phyloP scores from a whole-genome alignment of 2,329 filamentous ascomycete species.

The Alternaria atra region DNA sequence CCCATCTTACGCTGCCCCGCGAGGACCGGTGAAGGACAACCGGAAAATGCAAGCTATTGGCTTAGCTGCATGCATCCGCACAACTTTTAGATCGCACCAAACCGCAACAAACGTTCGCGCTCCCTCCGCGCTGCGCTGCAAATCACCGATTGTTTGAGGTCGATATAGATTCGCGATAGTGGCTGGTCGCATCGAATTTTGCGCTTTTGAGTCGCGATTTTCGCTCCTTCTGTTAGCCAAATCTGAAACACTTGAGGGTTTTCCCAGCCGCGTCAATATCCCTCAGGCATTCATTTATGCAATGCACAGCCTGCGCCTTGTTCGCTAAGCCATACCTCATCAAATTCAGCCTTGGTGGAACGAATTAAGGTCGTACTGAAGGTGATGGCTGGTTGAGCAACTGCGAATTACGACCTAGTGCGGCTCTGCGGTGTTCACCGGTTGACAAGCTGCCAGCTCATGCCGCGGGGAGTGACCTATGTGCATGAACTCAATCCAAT shows the following conservation, averaged over 20 bases:
- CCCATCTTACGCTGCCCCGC: conserved; percentile 46
- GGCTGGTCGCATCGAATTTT: conserved; percentile 14
- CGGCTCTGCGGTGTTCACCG: conserved; percentile 49
- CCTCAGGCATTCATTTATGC: conserved; percentile 35
- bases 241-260: conserved; percentile 7
- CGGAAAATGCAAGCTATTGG: conserved; percentile 44
- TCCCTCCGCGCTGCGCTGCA: conserved; percentile 21
- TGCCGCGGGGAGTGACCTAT: conserved; percentile 26
- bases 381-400: conserved; percentile 20
- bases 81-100: conserved; percentile 43
- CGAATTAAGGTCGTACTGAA: conserved; percentile 29
- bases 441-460: conserved; percentile 31
- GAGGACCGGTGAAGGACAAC: conserved; percentile 47
- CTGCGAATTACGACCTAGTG: conserved; percentile 31
- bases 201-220: conserved; percentile 2
- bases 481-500: conserved; percentile 42
- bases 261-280: conserved; percentile 20
- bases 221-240: not conserved
- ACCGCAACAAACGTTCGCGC: conserved; percentile 33
- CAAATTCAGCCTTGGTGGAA: conserved; percentile 30
- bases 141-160: conserved; percentile 31
- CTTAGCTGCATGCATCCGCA: conserved; percentile 43
- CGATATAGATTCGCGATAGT: conserved; percentile 17
- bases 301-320: conserved; percentile 47
- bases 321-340: conserved; percentile 37